Evolutionary conservation across 352 stramenopile genomes (phyloP).

Genomic region (Phytophthora cajani): DNA sequence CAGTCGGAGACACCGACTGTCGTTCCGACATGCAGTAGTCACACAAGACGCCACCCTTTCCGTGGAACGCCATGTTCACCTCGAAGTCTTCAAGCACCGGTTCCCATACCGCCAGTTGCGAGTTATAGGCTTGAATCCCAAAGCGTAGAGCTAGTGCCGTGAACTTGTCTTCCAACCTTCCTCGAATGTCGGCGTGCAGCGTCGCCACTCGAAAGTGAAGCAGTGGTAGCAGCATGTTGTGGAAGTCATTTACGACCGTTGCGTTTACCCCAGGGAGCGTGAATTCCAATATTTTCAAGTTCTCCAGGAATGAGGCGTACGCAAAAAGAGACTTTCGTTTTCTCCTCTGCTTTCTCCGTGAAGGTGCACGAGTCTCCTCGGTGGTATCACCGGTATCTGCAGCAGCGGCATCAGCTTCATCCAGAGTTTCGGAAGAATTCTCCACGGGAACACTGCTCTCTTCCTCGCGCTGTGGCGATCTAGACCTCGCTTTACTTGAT

Average conservation of each 20-base stretch:
- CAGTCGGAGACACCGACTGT: slow-evolving; percentile 64
- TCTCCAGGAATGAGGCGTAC: slow-evolving; percentile 49
- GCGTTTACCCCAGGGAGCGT: slow-evolving; percentile 78
- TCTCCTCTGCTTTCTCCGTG: slow-evolving; percentile 21
- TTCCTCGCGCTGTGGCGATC: slow-evolving; percentile 15
- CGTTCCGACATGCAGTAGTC: slow-evolving; percentile 84
- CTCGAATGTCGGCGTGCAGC: slow-evolving; percentile 74
- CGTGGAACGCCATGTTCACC: slow-evolving; percentile 76
- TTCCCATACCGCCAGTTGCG: slow-evolving; percentile 87
- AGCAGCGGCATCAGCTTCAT: neutral
- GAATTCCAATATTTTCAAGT: slow-evolving; percentile 83
- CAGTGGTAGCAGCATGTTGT: slow-evolving; percentile 87
- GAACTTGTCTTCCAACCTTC: slow-evolving; percentile 66
- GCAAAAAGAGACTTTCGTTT: slow-evolving; percentile 32
- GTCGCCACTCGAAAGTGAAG: slow-evolving; percentile 76
- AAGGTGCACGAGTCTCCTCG: slow-evolving; percentile 12
- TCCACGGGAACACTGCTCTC: slow-evolving; percentile 8
- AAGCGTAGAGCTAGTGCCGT: slow-evolving; percentile 69
- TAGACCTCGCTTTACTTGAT: slow-evolving; percentile 30
- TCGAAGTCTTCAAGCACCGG: slow-evolving; percentile 87
- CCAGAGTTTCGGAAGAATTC: slow-evolving; percentile 10
- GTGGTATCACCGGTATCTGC: neutral
- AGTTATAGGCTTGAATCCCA: slow-evolving; percentile 87
- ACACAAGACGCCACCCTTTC: slow-evolving; percentile 72
- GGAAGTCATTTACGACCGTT: slow-evolving; percentile 87